Conservation (phyloP, 148 eudicot genomes). For the Rhododendron williamsianum region DNA sequence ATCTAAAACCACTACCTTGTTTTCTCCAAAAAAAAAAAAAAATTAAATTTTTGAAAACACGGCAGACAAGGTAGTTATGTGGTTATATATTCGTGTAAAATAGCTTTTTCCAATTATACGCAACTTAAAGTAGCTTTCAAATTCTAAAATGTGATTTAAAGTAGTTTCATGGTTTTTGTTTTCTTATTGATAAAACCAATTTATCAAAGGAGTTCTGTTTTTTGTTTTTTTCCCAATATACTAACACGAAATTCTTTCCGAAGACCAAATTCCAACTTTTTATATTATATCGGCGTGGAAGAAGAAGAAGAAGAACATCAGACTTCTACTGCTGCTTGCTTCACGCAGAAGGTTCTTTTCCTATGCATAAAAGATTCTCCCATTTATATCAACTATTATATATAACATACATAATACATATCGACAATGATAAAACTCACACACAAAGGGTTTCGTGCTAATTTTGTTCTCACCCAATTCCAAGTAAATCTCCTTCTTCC, state of each 20-base stretch:
- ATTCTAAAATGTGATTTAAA: background rate
- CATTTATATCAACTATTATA: background rate
- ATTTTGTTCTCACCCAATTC: slow-evolving; percentile 15
- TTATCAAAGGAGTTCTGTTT: background rate
- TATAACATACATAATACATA: background rate
- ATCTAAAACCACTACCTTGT: background rate
- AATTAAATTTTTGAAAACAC: too few species aligned
- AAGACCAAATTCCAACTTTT: background rate
- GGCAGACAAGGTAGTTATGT: too few species aligned
- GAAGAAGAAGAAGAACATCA: background rate
- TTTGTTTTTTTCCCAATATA: background rate
- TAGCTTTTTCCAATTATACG: background rate
- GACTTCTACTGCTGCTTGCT: background rate
- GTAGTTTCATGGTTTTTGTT: too few species aligned
- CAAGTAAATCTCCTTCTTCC: background rate
- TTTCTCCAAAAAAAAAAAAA: too few species aligned
- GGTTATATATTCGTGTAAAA: background rate
- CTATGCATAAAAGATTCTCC: background rate
- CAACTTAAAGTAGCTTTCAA: background rate
- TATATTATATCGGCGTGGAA: background rate
- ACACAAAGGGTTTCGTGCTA: slow-evolving; percentile 23
- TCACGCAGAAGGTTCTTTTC: background rate
- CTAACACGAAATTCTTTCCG: background rate
- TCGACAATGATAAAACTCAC: background rate
- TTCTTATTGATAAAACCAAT: background rate